These are phyloP conservation scores for Tricholoma hemisulphureum DNA, from an alignment of 768 basidiomycete species.

Conservation along the genomic window DNA sequence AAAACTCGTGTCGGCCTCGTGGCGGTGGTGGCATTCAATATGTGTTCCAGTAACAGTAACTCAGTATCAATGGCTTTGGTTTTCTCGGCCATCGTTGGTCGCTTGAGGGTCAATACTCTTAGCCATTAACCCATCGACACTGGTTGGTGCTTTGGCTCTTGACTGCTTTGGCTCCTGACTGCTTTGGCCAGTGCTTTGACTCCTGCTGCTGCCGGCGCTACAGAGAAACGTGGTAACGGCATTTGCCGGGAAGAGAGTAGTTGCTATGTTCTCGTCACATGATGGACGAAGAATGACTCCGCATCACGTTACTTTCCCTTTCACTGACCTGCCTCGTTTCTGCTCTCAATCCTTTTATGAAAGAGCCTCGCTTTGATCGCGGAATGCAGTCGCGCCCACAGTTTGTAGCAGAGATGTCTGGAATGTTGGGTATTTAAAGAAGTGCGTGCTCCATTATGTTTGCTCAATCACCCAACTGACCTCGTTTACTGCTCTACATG, in stretches of 20 bases:
- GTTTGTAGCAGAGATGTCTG: conserved; percentile 15
- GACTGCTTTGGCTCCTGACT: background rate
- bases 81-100: background rate
- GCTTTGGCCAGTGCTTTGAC: background rate
- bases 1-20: background rate
- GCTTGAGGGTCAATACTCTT: background rate
- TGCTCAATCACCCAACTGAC: background rate
- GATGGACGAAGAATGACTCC: conserved; percentile 8
- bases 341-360: conserved; percentile 18
- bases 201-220: too few relatives aligned
- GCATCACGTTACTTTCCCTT: conserved; percentile 19
- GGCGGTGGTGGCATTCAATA: background rate
- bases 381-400: conserved; percentile 6
- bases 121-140: background rate
- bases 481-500: background rate
- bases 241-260: conserved; percentile 16
- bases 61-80: too few relatives aligned
- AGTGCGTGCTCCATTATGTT: conserved; percentile 6
- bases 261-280: conserved; percentile 30
- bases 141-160: background rate
- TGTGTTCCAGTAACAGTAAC: too few relatives aligned
- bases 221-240: conserved; percentile 28
- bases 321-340: conserved; percentile 20
- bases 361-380: conserved; percentile 27
- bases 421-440: conserved; percentile 20